Conservation (phyloP, 78 protist species). For the Tieghemostelium lacteum region DNA sequence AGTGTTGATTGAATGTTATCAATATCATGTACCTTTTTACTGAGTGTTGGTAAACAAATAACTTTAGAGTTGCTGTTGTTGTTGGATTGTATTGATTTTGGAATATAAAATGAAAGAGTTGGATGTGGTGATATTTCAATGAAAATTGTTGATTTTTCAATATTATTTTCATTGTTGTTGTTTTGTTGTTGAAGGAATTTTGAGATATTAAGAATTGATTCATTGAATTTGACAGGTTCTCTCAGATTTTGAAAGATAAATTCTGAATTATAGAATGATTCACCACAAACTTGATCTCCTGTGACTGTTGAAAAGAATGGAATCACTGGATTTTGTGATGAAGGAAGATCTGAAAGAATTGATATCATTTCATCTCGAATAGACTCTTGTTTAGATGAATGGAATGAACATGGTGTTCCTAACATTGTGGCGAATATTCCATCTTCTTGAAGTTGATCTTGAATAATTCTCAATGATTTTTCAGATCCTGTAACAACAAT, state of each 20-base stretch:
- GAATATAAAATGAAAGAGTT: no score
- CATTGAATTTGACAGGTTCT: conserved; percentile 20
- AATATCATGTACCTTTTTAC: no score
- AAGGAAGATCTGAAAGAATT: neutral
- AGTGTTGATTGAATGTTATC: no score
- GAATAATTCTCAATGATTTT: neutral
- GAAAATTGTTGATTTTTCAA: conserved; percentile 34
- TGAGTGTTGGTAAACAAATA: no score
- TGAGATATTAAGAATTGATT: conserved; percentile 19
- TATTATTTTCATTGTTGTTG: no score
- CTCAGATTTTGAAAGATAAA: conserved; percentile 29
- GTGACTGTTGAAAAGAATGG: conserved; percentile 35
- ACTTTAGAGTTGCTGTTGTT: neutral
- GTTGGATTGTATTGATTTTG: conserved; percentile 27
- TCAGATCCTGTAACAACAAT: conserved; percentile 23
- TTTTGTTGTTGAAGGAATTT: neutral
- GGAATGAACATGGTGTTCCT: no score
- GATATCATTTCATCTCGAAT: neutral
- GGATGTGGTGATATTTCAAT: conserved; percentile 58
- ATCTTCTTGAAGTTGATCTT: neutral
- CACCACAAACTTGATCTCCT: conserved; percentile 10
- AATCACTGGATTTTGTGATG: neutral
- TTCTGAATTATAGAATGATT: neutral
- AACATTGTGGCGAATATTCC: conserved; percentile 6
- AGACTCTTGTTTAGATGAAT: conserved; percentile 48